Percentiles rank a stretch among this genome's conserved stretches.
Conservation (phyloP, 352 stramenopile genomes). For the Phytopythium mirpurense region DNA sequence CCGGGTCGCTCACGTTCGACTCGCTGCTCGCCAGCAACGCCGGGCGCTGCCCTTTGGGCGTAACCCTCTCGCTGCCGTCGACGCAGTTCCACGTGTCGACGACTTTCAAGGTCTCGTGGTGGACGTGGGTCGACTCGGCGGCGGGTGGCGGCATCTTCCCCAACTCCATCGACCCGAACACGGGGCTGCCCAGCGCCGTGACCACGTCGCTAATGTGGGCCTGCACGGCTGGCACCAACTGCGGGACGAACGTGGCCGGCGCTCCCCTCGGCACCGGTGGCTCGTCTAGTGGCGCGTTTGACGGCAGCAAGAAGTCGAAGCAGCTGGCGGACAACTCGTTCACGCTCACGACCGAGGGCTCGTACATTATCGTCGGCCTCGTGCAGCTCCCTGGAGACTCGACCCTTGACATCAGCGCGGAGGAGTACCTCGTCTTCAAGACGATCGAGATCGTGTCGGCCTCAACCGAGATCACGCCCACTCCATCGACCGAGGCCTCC, state of each 20-base stretch:
- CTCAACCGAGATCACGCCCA: conserved; percentile 26
- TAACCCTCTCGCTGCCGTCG: conserved; percentile 31
- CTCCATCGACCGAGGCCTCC: conserved; percentile 10
- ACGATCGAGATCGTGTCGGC: conserved; percentile 60
- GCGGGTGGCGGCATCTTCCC: conserved; percentile 58
- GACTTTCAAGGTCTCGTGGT: conserved; percentile 50
- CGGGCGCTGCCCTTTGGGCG: conserved; percentile 47
- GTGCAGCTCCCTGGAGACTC: conserved; percentile 53
- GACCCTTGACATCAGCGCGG: conserved; percentile 35
- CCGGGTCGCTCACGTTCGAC: conserved; percentile 37
- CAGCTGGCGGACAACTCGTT: conserved; percentile 43
- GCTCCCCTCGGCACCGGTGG: conserved; percentile 26
- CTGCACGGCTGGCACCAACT: conserved; percentile 66
- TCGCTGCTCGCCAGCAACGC: conserved; percentile 39
- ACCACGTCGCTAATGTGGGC: conserved; percentile 39
- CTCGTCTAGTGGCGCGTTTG: conserved; percentile 34
- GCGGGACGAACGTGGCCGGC: conserved; percentile 36
- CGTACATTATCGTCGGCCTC: conserved; percentile 64
- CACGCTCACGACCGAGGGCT: conserved; percentile 36
- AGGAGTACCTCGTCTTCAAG: conserved; percentile 64
- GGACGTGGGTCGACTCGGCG: conserved; percentile 22
- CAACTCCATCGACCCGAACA: conserved; percentile 42
- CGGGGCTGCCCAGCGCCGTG: conserved; percentile 28
- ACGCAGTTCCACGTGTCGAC: conserved; percentile 47
- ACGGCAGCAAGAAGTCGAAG: conserved; percentile 29